Conservation (phyloP, 2,329 filamentous ascomycete genomes). For the Pseudogymnoascus sp. region DNA sequence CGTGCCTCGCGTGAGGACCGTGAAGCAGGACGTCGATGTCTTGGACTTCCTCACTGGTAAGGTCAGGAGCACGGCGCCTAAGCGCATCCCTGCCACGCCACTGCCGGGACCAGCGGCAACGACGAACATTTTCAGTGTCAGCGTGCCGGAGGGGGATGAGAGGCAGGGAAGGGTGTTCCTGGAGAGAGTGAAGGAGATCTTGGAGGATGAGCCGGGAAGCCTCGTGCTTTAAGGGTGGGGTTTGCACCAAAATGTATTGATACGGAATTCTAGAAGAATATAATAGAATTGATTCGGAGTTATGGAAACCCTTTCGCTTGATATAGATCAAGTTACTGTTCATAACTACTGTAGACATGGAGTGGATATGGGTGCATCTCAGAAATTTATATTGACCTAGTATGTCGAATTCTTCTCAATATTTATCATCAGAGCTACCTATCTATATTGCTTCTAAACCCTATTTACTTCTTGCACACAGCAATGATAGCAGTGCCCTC, state of each 20-base stretch:
- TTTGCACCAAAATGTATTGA: constrained; percentile 2
- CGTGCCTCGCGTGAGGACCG: constrained; percentile 24
- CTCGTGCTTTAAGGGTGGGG: constrained; percentile 48
- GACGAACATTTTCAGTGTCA: constrained; percentile 73
- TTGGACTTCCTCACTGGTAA: constrained; percentile 67
- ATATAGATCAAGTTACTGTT: neutral
- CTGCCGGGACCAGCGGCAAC: constrained; percentile 44
- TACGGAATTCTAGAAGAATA: neutral
- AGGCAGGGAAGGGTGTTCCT: constrained; percentile 74
- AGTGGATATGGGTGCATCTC: neutral
- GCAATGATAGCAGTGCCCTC: constrained; percentile 9
- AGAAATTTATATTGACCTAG: neutral
- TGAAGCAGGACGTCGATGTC: constrained; percentile 54
- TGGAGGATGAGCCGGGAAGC: constrained; percentile 72
- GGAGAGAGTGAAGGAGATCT: constrained; percentile 72
- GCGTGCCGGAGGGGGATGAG: constrained; percentile 72
- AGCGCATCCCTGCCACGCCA: constrained; percentile 28
- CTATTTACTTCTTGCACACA: constrained; percentile 9
- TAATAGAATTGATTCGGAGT: constrained; percentile 1
- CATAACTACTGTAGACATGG: neutral
- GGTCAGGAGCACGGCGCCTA: constrained; percentile 23
- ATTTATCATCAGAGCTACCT: neutral
- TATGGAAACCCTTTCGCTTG: neutral
- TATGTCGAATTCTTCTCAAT: neutral
- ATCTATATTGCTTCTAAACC: too few relatives aligned